Evolutionary conservation across 441 rosid species (phyloP), one percentile per base, ranked within the genome.

Genomic region (Flueggea neowawraea): DNA sequence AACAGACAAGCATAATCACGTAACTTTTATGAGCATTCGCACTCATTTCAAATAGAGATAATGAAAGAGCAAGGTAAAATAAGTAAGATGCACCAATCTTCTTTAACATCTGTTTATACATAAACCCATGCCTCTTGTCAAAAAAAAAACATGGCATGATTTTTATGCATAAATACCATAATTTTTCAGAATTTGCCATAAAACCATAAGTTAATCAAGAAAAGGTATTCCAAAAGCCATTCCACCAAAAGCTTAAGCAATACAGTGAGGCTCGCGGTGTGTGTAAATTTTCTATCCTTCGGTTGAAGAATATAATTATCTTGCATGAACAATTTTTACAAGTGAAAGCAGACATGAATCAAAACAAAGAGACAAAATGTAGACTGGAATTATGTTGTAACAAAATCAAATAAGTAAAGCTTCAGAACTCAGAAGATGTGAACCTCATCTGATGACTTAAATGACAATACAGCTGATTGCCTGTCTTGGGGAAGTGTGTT

Each of bases 401-500:
- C 41, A 36, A 36, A 1, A 36, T 36, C 41, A 58, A 52, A 61
- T 36, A 41, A 66, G 55, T n/a, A 22, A 54, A 68, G 32, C 67
- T 31, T n/a, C 55, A 70, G 17, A 69, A 16, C 28, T 22, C 28
- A 54, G 48, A 57, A 69, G 41, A 36, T 5, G 41, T 76, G 51
- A 66, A 72, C 99, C 91, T 84, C 83, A 66, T 80, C 80, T 55
- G 90, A 82, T 67, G 83, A 82, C 74, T 79, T 83, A 70, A 91
- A 91, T 60, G 85, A 81, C 59, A 64, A 67, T 56, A 94, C 97
- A 72, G 97, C 99, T 65, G 81, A 73, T 72, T 94, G 95, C 77
- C 99, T 84, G 72, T 94, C 97, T 81, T 79, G 84, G 50, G 99
- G 71, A 55, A 87, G 86, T 6, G 99, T 87, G 54, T 62, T 87